These are phyloP conservation scores for Oryza punctata DNA, from an alignment of 176 grass and related monocot genomes.

Conservation along the genomic window DNA sequence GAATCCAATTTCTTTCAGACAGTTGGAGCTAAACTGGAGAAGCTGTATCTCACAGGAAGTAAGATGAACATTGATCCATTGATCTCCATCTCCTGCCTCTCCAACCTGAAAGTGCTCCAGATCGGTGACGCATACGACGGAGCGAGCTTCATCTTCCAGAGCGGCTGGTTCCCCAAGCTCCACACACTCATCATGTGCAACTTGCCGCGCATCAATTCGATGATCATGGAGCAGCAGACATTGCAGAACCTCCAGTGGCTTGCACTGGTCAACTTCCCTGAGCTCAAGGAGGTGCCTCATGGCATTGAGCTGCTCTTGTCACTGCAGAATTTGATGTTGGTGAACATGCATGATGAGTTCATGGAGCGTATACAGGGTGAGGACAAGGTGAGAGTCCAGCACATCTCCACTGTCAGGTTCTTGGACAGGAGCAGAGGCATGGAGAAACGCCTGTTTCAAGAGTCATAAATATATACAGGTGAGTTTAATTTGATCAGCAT, in stretches of 20 bases:
- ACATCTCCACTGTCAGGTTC: slow-evolving; percentile 27
- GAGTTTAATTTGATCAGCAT: neutral
- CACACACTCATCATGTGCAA: slow-evolving; percentile 28
- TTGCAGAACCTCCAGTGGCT: slow-evolving; percentile 32
- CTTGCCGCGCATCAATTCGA: neutral
- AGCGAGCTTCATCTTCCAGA: neutral
- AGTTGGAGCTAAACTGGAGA: slow-evolving; percentile 25
- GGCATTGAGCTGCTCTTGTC: slow-evolving; percentile 21
- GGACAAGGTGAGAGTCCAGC: slow-evolving; percentile 22
- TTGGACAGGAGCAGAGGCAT: slow-evolving; percentile 21
- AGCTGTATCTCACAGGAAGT: slow-evolving; percentile 4
- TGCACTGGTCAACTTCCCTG: slow-evolving; percentile 18
- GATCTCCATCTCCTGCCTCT: slow-evolving; percentile 23
- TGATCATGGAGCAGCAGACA: slow-evolving; percentile 13
- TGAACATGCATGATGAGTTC: slow-evolving; percentile 20
- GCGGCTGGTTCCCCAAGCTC: slow-evolving; percentile 31
- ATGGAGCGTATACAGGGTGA: slow-evolving; percentile 18
- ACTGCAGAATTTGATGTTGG: slow-evolving; percentile 33
- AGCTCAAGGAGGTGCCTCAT: slow-evolving; percentile 25
- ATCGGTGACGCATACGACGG: neutral
- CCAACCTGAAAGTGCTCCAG: slow-evolving; percentile 18
- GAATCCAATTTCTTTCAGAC: slow-evolving; percentile 14
- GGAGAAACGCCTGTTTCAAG: slow-evolving; percentile 33
- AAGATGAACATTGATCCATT: slow-evolving; percentile 28
- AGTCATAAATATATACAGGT: neutral